phyloP scores from a whole-genome alignment of 2,329 filamentous ascomycete genomes.

The Diaporthe citri region DNA sequence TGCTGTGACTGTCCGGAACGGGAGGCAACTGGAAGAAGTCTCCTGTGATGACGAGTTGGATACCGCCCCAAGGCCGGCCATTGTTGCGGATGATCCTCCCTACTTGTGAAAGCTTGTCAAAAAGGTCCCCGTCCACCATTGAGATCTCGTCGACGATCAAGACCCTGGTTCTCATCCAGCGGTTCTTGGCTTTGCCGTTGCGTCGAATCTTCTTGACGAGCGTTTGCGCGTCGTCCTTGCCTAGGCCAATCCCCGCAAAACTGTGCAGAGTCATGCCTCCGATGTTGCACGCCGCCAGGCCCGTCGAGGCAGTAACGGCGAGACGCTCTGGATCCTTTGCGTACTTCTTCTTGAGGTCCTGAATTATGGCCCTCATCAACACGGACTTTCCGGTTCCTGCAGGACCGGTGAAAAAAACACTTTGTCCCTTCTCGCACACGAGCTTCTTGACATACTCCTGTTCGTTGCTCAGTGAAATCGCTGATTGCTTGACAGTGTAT shows the following conservation, averaged over 20 bases:
- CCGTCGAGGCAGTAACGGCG: conserved; percentile 95
- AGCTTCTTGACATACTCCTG: conserved; percentile 87
- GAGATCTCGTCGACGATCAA: conserved; percentile 96
- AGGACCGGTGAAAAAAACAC: conserved; percentile 97
- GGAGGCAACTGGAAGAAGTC: conserved; percentile 98
- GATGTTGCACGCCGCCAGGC: conserved; percentile 95
- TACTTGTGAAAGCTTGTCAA: conserved; percentile 94
- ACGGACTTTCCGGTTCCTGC: conserved; percentile 98
- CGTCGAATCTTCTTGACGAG: conserved; percentile 91
- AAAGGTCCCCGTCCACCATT: conserved; percentile 97
- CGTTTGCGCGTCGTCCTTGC: conserved; percentile 85
- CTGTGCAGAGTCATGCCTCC: conserved; percentile 96
- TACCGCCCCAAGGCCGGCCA: conserved; percentile 92
- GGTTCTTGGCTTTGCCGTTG: conserved; percentile 87
- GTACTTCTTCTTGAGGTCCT: conserved; percentile 82
- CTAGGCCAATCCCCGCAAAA: conserved; percentile 94
- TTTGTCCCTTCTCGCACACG: conserved; percentile 83
- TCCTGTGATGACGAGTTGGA: conserved; percentile 94
- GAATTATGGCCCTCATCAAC: conserved; percentile 91
- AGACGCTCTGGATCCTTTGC: conserved; percentile 83
- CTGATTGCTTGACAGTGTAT: conserved; percentile 57
- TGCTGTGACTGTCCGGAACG: conserved; percentile 81
- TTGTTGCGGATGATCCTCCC: conserved; percentile 90
- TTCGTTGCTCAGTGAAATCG: conserved; percentile 84
- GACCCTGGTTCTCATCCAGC: conserved; percentile 90